Base-by-base conservation (phyloP, 768 basidiomycete genomes). In the Hericium rajendrae region DNA sequence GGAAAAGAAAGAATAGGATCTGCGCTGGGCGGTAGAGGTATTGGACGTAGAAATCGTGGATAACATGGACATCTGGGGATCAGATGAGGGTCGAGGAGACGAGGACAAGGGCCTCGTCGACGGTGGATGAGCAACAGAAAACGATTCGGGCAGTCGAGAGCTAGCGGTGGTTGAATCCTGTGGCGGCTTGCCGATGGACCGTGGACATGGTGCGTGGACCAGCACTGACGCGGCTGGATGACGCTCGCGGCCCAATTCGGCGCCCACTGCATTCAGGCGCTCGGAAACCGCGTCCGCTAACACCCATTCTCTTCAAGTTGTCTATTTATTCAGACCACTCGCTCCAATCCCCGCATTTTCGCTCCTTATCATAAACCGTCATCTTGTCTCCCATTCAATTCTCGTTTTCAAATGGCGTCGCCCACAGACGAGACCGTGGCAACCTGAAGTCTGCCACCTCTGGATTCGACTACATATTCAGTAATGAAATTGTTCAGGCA, bases 1-100 rank as follows among this genome's bases (percentile, higher is more conserved):
- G 49, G 49, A 85, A 73, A 88, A 91, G 63, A 86, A 84, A 6
- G 85, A 91, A 62, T 88, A 90, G 10, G 80, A 69, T 66, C 88
- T 78, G 51, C 78, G 73, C 88, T 78, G 51, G 78, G 73, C 15
- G 20, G 76, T 8, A 13, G 18, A 48, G 6, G 57, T 53, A 59
- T 43, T 10, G 60, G 62, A 28, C 50, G 60, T 9, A 61, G n/a
- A 28, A 57, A 54, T 24, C 60, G 55, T 13, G 53, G 60, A 16
- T 22, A 63, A 57, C 60, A 61, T 61, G 32, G 24, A 37, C 11
- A 16, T 11, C 5, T 32, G 32, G 32, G 32, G 32, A 9, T 32
- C 28, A 32, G 28, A 18, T 22, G 10, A 2, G 26, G 26, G 55
- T n/a, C n/a, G 8, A 9, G 28, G 20, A 16, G 46, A 12, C 24